Evolutionary conservation across 345 rosid genomes (phyloP).

Genomic region (Rhizophora mangle): DNA sequence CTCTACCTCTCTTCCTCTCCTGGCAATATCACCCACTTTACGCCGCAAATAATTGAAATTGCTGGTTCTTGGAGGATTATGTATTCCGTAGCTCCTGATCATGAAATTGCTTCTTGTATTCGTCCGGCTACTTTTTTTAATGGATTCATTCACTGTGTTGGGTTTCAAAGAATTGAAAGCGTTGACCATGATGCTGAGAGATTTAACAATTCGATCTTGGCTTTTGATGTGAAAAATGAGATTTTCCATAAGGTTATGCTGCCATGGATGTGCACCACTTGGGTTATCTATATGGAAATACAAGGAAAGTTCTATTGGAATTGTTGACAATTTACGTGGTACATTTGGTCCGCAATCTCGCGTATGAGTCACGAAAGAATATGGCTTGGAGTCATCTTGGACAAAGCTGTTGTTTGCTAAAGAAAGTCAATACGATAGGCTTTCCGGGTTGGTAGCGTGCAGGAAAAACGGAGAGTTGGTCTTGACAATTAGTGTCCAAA

Average conservation of each 20-base stretch:
- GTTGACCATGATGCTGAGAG: neutral
- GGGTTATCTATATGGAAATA: neutral
- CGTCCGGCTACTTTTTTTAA: neutral
- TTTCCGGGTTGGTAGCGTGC: neutral
- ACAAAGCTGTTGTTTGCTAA: neutral
- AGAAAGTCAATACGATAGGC: neutral
- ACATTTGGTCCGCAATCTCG: neutral
- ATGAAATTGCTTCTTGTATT: neutral
- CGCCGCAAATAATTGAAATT: no score
- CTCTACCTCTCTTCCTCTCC: no score
- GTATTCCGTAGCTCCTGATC: neutral
- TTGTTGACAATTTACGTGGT: neutral
- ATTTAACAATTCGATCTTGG: neutral
- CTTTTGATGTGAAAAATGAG: slow-evolving; percentile 10
- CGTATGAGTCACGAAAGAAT: neutral
- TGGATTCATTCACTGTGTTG: neutral
- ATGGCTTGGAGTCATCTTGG: neutral
- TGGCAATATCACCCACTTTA: no score
- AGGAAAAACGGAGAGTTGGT: neutral
- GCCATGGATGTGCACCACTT: neutral
- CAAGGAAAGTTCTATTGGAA: neutral
- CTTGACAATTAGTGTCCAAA: neutral
- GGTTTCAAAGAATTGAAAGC: neutral
- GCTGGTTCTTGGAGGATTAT: neutral
- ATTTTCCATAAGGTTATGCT: neutral